Evolutionary conservation across 352 stramenopile genomes (phyloP), one percentile per base, ranked within the genome.

Genomic region (Phytopythium sindhum): DNA sequence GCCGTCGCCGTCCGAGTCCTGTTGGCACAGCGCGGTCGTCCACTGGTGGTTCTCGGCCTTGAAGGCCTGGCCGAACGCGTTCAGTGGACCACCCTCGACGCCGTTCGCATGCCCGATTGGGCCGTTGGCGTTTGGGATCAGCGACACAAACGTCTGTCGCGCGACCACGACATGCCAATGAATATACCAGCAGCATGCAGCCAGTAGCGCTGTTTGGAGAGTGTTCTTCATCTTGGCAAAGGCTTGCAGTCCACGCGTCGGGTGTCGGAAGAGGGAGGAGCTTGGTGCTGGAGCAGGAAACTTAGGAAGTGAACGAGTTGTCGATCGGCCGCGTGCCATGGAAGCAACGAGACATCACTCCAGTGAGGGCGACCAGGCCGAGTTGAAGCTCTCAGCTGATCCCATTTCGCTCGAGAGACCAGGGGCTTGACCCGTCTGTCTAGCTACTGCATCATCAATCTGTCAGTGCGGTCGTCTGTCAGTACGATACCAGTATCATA

Each of bases 1-100:
- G 2, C 90, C 89, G 57, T 97, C 91, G 11, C 73, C 68, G 39
- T 95, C 86, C 17, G 86, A 87, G 57, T 95, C 86, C 0, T 55
- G 51, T 48, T 90, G 67, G 52, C 86, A 95, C 6, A 95, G 26
- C 24, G 55, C 72, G 2, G 56, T 58, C 2, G 80, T 92, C 86
- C 86, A 95, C 58, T 73, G 57, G 4, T 60, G 56, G 9, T 71
- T 71, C 1, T 62, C 59, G 4, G 66, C 60, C 56, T 68, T 23
- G 61, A 95, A 95, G 0, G 75, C 83, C 31, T 74, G 15, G 33
- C 86, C 86, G 59, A 95, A 95, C 0, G 58, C 65, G 64, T 92
- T 93, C 26, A 74, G 68, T 10, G 67, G 42, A 9, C 86, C 86
- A 7, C 84, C 84, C 15, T 82, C 81, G 1, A 60, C 60, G 10